Percentiles rank a stretch among this genome's conserved stretches.
Conservation (phyloP, 345 rosid genomes). For the Corchorus olitorius region DNA sequence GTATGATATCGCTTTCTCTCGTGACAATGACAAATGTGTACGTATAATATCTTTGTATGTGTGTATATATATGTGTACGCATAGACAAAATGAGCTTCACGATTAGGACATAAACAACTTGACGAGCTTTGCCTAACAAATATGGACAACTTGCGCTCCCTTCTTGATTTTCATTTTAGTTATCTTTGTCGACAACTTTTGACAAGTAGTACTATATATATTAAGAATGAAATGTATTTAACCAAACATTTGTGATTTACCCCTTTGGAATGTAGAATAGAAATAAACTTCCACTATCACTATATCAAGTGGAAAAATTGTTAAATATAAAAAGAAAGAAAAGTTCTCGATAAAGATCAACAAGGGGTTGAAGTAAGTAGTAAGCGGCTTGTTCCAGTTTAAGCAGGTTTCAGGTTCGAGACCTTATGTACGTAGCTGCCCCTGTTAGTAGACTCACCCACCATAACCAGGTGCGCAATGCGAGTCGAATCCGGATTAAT, state of each 20-base stretch:
- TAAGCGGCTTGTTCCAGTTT: too few species aligned
- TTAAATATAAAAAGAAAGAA: too few species aligned
- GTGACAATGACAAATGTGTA: background rate
- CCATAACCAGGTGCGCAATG: too few species aligned
- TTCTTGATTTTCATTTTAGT: background rate
- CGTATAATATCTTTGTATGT: background rate
- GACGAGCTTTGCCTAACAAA: background rate
- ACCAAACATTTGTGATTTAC: too few species aligned
- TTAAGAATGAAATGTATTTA: background rate
- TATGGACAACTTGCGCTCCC: background rate
- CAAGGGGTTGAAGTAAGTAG: too few species aligned
- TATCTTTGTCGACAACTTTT: constrained; percentile 1
- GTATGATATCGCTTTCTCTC: background rate
- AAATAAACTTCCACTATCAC: background rate
- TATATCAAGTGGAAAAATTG: background rate
- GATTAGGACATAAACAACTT: background rate
- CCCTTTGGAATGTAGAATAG: background rate
- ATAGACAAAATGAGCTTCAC: background rate
- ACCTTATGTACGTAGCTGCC: too few species aligned
- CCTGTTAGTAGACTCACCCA: too few species aligned
- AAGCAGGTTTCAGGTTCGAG: too few species aligned
- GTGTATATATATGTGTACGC: background rate
- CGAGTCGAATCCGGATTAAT: too few species aligned
- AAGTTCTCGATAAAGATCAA: too few species aligned
- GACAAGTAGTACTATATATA: background rate